These are phyloP conservation scores for Skeletonema tropicum DNA, from an alignment of 108 stramenopile species.

Conservation along the genomic window DNA sequence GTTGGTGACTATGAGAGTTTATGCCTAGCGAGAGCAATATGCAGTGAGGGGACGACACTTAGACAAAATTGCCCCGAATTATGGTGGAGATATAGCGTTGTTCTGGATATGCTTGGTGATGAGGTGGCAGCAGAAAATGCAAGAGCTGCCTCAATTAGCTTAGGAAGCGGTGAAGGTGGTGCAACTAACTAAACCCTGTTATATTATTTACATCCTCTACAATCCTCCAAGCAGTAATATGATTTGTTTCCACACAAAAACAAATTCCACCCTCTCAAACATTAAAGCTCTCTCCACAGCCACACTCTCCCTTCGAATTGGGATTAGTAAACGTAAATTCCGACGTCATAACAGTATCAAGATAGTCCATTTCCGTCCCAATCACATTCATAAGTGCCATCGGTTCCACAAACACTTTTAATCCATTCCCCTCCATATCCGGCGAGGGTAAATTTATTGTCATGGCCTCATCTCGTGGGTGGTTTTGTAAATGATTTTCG, in stretches of 20 bases:
- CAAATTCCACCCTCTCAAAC: conserved; percentile 47
- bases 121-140: conserved; percentile 85
- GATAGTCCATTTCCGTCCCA: conserved; percentile 98
- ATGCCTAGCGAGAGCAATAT: conserved; percentile 71
- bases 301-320: conserved; percentile 98
- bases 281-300: conserved; percentile 99
- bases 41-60: conserved; percentile 85
- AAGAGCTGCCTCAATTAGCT: conserved; percentile 60
- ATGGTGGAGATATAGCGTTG: conserved; percentile 82
- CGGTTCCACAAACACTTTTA: conserved; percentile 96
- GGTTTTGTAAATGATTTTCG: conserved; percentile 58
- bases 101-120: conserved; percentile 81
- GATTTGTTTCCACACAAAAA: not conserved
- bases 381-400: conserved; percentile 97
- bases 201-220: not conserved
- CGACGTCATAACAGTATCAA: conserved; percentile 93
- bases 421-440: conserved; percentile 62
- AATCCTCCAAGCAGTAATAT: too few relatives aligned
- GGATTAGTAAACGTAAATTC: conserved; percentile 99
- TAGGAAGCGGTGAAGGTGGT: conserved; percentile 70
- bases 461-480: conserved; percentile 65
- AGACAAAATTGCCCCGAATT: conserved; percentile 81
- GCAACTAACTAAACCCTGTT: conserved; percentile 2
- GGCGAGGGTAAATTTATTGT: conserved; percentile 52
- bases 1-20: conserved; percentile 74